Evolutionary conservation across 2,329 filamentous ascomycete genomes (phyloP), one percentile per base, ranked within the genome.

Genomic region (Magnaporthiopsis incrustans): DNA sequence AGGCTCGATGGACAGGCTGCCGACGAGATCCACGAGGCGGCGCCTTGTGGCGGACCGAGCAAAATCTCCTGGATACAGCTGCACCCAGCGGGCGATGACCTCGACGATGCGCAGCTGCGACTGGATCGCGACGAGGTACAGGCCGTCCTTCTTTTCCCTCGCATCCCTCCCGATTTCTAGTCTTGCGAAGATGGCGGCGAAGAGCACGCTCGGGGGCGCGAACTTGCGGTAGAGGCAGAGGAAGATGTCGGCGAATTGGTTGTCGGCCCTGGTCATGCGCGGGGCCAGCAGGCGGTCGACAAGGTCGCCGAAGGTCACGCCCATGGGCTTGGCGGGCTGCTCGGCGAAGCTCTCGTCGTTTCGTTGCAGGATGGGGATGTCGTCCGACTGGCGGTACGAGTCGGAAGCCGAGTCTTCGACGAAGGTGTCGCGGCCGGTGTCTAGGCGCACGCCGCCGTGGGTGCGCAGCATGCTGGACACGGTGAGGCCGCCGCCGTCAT

Each of bases 161-260:
- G 87, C 86, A 10, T 30, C 90, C 79, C 44, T 53, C 44, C 44
- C 44, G 18, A 35, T 60, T 68, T 96, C 89, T 66, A 97, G 86
- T 56, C 90, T 87, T 65, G 88, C 82, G 57, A 96, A 81, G 59
- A 98, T 89, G 10, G 91, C 87, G 57, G 87, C 84, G 63, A 98
- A 86, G 5, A 99, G 82, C 68, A 89, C 84, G 12, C 85, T 83
- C 0, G 95, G 95, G 2, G 93, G 86, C 4, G 92, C 90, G 73
- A 99, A 98, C 74, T 95, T 96, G 67, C 95, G 89, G 76, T 98
- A 98, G 18, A 98, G 80, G 68, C 94, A 97, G 35, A 98, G 81
- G 71, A 98, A 98, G 25, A 96, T 88, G 59, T 92, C 87, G 1
- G 86, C 85, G 72, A 97, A 99, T 74, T 97, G 97, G 65, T 85